phyloP scores from a whole-genome alignment of 345 rosid genomes.

The Streptanthus diversifolius region DNA sequence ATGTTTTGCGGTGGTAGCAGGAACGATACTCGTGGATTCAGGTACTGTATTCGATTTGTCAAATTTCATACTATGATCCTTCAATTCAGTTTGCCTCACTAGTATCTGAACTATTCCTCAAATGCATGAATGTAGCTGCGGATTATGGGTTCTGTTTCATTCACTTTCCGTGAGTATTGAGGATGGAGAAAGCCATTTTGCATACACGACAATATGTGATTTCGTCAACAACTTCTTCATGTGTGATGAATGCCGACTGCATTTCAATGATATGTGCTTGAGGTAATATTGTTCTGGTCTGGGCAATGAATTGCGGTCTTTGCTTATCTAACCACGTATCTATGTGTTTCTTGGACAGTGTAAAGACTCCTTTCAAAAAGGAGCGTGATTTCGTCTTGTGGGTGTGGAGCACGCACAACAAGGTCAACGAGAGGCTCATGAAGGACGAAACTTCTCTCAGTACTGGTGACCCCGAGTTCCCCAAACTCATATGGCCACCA shows the following conservation, averaged over 20 bases:
- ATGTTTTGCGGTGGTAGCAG: constrained; percentile 98
- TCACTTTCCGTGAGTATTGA: constrained; percentile 86
- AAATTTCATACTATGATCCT: not conserved
- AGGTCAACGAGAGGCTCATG: constrained; percentile 77
- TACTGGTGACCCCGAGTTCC: constrained; percentile 84
- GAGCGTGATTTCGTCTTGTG: constrained; percentile 79
- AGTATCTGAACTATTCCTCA: constrained; percentile 4
- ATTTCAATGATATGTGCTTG: constrained; percentile 78
- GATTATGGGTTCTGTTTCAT: constrained; percentile 95
- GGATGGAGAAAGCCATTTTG: constrained; percentile 82
- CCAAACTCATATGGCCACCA: constrained; percentile 93
- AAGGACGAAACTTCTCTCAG: constrained; percentile 75
- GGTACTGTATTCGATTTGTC: constrained; percentile 43
- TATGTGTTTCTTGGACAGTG: constrained; percentile 45
- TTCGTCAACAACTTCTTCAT: constrained; percentile 84
- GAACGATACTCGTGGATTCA: constrained; percentile 93
- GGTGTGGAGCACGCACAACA: constrained; percentile 90
- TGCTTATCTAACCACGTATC: not conserved
- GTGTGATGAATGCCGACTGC: constrained; percentile 93
- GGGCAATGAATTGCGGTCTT: not conserved
- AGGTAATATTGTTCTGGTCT: constrained; percentile 44
- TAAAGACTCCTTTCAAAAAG: constrained; percentile 58
- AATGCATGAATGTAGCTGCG: constrained; percentile 64
- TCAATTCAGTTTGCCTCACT: not conserved
- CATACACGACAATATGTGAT: constrained; percentile 70